These are phyloP conservation scores for Zizania palustris DNA, from an alignment of 202 grass and related monocot genomes.

Conservation along the genomic window DNA sequence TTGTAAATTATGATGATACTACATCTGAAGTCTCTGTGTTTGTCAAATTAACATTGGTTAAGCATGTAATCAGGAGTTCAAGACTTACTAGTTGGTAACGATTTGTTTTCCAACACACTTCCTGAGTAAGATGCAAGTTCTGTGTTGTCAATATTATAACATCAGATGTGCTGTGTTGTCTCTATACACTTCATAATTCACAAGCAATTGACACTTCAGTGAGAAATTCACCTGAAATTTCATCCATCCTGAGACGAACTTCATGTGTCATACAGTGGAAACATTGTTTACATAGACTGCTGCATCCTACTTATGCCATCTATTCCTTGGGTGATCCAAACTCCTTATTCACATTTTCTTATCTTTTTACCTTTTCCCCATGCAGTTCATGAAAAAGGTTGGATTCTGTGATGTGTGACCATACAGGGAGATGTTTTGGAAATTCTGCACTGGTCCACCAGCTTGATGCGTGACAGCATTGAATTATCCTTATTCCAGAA, in stretches of 20 bases:
- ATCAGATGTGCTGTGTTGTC: not conserved
- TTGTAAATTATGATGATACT: slow-evolving; percentile 38
- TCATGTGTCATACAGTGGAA: not conserved
- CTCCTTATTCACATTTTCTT: not conserved
- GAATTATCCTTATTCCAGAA: not conserved
- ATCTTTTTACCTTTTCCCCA: not conserved
- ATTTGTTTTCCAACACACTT: not conserved
- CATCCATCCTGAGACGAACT: not conserved
- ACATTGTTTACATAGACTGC: not conserved
- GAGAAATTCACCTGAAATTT: not conserved
- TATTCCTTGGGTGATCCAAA: not conserved
- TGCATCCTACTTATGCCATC: not conserved
- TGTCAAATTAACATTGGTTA: not conserved
- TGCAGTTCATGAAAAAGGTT: not conserved
- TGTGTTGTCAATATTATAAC: not conserved
- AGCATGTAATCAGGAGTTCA: not conserved
- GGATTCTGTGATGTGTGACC: not conserved
- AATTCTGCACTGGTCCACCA: not conserved
- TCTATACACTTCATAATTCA: not conserved
- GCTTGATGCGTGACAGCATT: not conserved
- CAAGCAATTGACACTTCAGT: not conserved
- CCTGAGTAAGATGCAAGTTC: not conserved
- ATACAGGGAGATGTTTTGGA: not conserved
- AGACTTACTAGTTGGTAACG: not conserved
- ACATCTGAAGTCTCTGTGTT: slow-evolving; percentile 3